Base-by-base conservation (phyloP, 768 basidiomycete species). In the Pulveroboletus frians region DNA sequence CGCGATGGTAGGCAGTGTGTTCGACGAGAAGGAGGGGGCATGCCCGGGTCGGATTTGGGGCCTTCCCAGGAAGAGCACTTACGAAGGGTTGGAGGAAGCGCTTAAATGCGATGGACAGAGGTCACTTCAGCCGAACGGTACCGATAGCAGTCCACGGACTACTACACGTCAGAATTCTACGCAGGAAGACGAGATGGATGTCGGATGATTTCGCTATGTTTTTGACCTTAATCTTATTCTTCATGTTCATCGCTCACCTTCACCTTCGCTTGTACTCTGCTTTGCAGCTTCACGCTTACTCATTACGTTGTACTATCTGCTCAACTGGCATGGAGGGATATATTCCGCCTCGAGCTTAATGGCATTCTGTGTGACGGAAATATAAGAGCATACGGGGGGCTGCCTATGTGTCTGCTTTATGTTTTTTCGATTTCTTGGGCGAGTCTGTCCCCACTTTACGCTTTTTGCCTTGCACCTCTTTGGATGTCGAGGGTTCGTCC, bases 1-100 rank as follows among this genome's bases (percentile, higher is more conserved):
- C 18, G 79, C 87, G 43, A 73, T 69, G 32, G 80, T 97, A 5
- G 91, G 89, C 9, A 69, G 70, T 6, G 75, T 86, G 50, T 92
- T 97, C 59, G 83, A 86, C 27, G 73, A 79, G 69, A 85, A 85
- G 76, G 83, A 88, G 70, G 65, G 66, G 58, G 74, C 76, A 49
- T 68, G 64, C 39, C 83, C 84, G 0, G 86, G 91, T 41, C 71
- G 83, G 56, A 82, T 88, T 60, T 88, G 78, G 71, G 89, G 87
- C n/a, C 71, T 93, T 15, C 91, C 92, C 2, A 68, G 73, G 66
- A 74, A 69, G 69, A 92, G 86, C 63, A 69, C 94, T 10, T 97
- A 80, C 65, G 76, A 77, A 44, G 92, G 85, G 18, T 67, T 91
- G 43, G 84, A 88, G 4, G 83, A 85, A 49, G 82, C 81, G 54